Conservation (phyloP, 2,329 filamentous ascomycete species). For the Fusarium anthophilum region DNA sequence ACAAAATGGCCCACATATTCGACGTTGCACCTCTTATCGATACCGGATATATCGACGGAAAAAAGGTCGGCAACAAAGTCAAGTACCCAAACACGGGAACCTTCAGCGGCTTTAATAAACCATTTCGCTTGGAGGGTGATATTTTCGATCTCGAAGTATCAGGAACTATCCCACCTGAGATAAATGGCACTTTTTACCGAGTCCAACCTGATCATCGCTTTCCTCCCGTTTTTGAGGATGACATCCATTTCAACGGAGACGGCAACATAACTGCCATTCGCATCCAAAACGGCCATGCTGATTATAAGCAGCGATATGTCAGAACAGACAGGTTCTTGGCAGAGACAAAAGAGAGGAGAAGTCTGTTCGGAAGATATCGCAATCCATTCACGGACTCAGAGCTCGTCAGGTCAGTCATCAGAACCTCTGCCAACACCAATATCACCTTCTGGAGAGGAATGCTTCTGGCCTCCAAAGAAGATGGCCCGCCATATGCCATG, state of each 20-base stretch:
- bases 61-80: neutral
- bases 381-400: constrained; percentile 16
- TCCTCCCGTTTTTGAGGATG: constrained; percentile 12
- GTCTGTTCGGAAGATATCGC: constrained; percentile 20
- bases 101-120: neutral
- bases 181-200: constrained; percentile 27
- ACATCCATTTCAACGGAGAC: constrained; percentile 25
- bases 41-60: neutral
- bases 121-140: neutral
- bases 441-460: constrained; percentile 10
- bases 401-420: neutral
- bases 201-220: constrained; percentile 22
- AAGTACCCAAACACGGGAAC: neutral
- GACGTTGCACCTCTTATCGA: neutral
- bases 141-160: neutral
- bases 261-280: constrained; percentile 15
- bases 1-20: neutral
- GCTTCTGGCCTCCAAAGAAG: constrained; percentile 16
- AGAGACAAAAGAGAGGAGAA: neutral
- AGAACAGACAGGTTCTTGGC: constrained; percentile 3
- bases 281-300: neutral
- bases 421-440: constrained; percentile 18
- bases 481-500: constrained; percentile 4
- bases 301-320: constrained; percentile 15
- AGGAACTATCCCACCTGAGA: neutral